Evolutionary conservation across 306 rosid species (phyloP), one percentile per base, ranked within the genome.

Genomic region (Bauhinia variegata): DNA sequence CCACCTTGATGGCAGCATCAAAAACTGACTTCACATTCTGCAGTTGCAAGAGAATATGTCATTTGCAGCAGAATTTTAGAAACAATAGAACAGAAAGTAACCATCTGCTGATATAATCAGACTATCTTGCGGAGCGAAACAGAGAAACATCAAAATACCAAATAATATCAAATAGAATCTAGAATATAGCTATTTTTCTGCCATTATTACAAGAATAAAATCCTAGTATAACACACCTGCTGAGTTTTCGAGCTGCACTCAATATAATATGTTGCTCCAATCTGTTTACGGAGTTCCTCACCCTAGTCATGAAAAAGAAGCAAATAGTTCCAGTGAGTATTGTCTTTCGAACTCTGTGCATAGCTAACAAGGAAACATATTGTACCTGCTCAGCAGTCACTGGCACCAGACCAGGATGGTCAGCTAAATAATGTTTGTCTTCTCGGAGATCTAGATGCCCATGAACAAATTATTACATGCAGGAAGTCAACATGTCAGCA

Each of bases 181-280:
- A 16, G 62, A 11, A 23, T 23, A 23, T 2, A 23, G 28, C 33
- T 36, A 49, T 14, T 42, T 51, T 34, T 16, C 39, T 39, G 49
- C 11, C 28, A 63, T 31, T 8, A 8, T 62, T 52, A 16, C 8
- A 46, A 71, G 58, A 62, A 71, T 51, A 31, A 44, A 56, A 63
- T 41, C 61, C 71, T 11, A 28, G 43, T 62, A 19, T 64, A 65
- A 13, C 75, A 33, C 70, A 79, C 98, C 92, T 92, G 96, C 89
- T 92, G 98, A 66, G 96, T 89, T 81, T 92, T 92, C 64, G 98
- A 92, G 80, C 96, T 92, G 84, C 98, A 89, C 73, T 92, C 98
- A 37, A 89, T 78, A 28, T 92, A 92, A 75, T 75, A 87, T 14
- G 82, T 56, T 41, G 92, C 95, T 44, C 95, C 98, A 33, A 89